Evolutionary conservation across 805 yeast species (phyloP).

Genomic region (Kuraishia borneana): DNA sequence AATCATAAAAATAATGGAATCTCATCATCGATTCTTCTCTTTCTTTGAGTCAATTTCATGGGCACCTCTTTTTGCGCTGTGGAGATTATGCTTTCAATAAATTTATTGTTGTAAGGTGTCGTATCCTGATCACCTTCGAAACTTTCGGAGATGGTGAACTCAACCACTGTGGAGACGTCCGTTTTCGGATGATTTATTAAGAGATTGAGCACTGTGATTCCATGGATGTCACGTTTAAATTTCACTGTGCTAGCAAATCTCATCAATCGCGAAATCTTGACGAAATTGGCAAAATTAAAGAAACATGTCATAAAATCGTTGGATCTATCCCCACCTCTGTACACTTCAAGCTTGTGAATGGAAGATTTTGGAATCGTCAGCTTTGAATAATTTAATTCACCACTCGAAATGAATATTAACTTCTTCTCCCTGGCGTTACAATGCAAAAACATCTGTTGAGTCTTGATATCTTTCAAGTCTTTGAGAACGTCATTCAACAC

Average conservation of each 20-base stretch:
- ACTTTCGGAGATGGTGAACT: slow-evolving; percentile 3
- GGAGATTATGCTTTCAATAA: too few relatives aligned
- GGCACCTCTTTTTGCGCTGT: neutral
- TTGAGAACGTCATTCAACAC: slow-evolving; percentile 40
- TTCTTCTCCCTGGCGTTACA: slow-evolving; percentile 23
- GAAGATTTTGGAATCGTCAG: slow-evolving; percentile 54
- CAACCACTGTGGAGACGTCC: slow-evolving; percentile 2
- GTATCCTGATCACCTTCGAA: too few relatives aligned
- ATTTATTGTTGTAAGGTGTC: too few relatives aligned
- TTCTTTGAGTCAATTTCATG: neutral
- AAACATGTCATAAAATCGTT: slow-evolving; percentile 26
- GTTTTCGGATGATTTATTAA: slow-evolving; percentile 4
- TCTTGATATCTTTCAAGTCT: slow-evolving; percentile 44
- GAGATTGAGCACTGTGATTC: slow-evolving; percentile 19
- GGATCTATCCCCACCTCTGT: slow-evolving; percentile 9
- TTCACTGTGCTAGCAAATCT: slow-evolving; percentile 40
- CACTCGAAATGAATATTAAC: slow-evolving; percentile 50
- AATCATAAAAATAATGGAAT: neutral
- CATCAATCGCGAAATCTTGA: slow-evolving; percentile 36
- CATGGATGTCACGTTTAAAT: slow-evolving; percentile 41
- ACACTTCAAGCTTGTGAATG: slow-evolving; percentile 38
- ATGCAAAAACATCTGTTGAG: slow-evolving; percentile 38
- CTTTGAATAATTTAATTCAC: slow-evolving; percentile 66
- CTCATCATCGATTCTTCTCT: neutral
- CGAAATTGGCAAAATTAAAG: slow-evolving; percentile 38